Evolutionary conservation across 2,329 filamentous ascomycete species (phyloP).

Genomic region (Hypoxylon rubiginosum): DNA sequence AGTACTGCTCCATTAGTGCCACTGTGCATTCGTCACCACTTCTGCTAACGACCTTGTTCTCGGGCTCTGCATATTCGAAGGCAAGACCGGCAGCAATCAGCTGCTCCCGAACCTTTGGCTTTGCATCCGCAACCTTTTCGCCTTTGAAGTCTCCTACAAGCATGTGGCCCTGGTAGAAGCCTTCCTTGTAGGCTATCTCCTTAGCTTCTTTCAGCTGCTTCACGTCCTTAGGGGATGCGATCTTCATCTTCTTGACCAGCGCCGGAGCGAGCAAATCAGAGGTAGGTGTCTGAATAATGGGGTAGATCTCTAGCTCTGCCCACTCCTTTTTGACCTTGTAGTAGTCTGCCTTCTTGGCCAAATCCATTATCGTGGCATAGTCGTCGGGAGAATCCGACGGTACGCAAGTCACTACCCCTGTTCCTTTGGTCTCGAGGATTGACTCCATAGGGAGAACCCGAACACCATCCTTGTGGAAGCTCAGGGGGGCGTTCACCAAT

Average conservation of each 20-base stretch:
- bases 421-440: conserved; percentile 87
- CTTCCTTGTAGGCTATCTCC: conserved; percentile 96
- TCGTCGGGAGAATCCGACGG: conserved; percentile 97
- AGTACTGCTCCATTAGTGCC: conserved; percentile 96
- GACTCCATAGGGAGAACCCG: conserved; percentile 96
- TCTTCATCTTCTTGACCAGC: conserved; percentile 93
- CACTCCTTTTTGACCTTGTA: conserved; percentile 98
- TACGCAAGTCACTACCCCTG: conserved; percentile 94
- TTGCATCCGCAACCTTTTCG: conserved; percentile 86
- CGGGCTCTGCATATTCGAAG: conserved; percentile 94
- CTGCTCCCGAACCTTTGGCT: conserved; percentile 84
- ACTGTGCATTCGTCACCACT: conserved; percentile 95
- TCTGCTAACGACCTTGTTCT: conserved; percentile 88
- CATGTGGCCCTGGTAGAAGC: conserved; percentile 95
- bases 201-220: conserved; percentile 94
- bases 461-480: conserved; percentile 84
- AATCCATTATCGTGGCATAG: conserved; percentile 87
- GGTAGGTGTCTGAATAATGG: conserved; percentile 89
- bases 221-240: conserved; percentile 93
- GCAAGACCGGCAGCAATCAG: conserved; percentile 83
- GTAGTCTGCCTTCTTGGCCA: conserved; percentile 95
- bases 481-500: conserved; percentile 90
- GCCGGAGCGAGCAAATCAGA: conserved; percentile 87
- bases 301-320: conserved; percentile 89
- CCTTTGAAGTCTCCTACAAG: conserved; percentile 89